Base-by-base conservation (phyloP, 164 flowering plant species). In the Hamamelis virginiana region DNA sequence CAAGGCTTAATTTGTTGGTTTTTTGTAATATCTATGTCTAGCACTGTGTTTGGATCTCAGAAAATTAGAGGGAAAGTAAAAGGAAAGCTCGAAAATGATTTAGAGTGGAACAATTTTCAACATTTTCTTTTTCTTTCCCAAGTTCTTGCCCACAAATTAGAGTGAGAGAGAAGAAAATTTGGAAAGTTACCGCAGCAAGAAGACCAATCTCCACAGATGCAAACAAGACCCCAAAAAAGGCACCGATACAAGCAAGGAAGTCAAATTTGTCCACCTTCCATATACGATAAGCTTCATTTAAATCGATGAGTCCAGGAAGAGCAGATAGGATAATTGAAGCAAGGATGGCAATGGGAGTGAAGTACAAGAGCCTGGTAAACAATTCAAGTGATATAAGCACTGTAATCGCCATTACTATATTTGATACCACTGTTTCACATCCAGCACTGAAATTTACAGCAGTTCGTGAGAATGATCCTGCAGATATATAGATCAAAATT, bases 391-490 rank as follows among this genome's bases (percentile, higher is more conserved):
- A 73, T 43, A 89, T 14, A 4, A 90, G 18, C 67, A 93, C 97
- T 0, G 94, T 86, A 0, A 89, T 45, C 0, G 94, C 85, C 98
- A 93, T 91, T 1, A 93, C 96, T 19, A 93, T 83, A 55, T 93
- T 93, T n/a, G 98, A 90, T 8, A 93, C 82, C 21, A 72, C 88
- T 0, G 94, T 88, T 72, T 91, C 72, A 73, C 97, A 86, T 8
- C 96, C 93, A 1, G 96, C 91, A 21, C 87, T 85, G 77, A 84
- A 86, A 77, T 92, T 92, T 48, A 92, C 96, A 0, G 96, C 97
- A 0, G 98, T 87, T n/a, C 96, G 72, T 3, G 98, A 93, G 62
- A 93, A 93, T 5, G 98, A 91, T 59, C 98, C 98, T 91, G 80
- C 58, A 66, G n/a, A 28, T 66, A 28, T 47, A 33, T n/a, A 8